Evolutionary conservation across 331 rosid genomes (phyloP), one percentile per base, ranked within the genome.

Genomic region (Acacia concinna): DNA sequence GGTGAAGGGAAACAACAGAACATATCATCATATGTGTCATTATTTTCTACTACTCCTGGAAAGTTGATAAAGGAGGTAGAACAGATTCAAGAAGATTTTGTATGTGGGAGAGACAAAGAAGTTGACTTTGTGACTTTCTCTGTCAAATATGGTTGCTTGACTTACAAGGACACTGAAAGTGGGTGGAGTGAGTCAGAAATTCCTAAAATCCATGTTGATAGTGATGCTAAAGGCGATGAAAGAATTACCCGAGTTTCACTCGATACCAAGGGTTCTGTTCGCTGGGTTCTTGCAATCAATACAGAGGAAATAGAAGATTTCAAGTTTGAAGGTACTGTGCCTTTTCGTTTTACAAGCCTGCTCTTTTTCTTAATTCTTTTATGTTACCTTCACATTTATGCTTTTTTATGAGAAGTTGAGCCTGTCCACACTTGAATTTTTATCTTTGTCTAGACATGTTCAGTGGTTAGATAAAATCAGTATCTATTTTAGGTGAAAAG

Each of bases 41-140:
- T 95, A 35, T 95, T 87, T 85, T 95, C 99, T 79, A 81, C 65
- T 20, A 93, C 99, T 69, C 98, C 98, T 65, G 99, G 98, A 81
- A 93, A 95, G 81, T 86, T 95, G 92, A 88, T 86, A 60, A 85
- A 87, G 84, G 99, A 93, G 81, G 87, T 81, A 68, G 92, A 86
- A 73, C 89, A 83, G 44, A 91, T 93, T 73, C 80, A 90, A 47
- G 97, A 95, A 86, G 90, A 91, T 69, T 89, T 95, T 75, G 82
- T 31, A 70, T 95, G 99, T 69, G 92, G 98, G 34, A 89, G 76
- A 87, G 91, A 86, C 57, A 81, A 90, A 80, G 77, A 84, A 30
- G 81, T 91, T 71, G 99, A 95, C 84, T 90, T 93, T 78, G 93
- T 95, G 75, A 89, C 93, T 71, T 93, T 95, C 81, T 85, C 90